Evolutionary conservation across 2,329 filamentous ascomycete species (phyloP).

Genomic region (Hirsutella minnesotensis): DNA sequence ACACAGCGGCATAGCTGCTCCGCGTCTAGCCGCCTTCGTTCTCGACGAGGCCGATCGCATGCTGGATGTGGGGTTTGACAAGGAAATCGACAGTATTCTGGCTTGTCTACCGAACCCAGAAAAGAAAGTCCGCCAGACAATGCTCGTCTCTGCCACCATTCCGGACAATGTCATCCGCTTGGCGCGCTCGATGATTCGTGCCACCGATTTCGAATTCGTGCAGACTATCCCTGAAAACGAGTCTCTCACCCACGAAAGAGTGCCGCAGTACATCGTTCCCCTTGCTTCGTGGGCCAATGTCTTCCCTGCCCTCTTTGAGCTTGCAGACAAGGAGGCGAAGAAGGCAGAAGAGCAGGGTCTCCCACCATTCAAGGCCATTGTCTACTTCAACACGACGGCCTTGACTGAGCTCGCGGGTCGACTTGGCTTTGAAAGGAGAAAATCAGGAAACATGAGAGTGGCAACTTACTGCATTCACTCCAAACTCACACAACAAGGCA

Average conservation of each 20-base stretch:
- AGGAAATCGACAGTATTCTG: constrained; percentile 51
- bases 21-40: constrained; percentile 80
- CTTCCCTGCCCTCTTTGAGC: constrained; percentile 65
- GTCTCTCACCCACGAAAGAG: constrained; percentile 68
- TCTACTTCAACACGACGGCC: constrained; percentile 76
- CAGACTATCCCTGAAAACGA: constrained; percentile 80
- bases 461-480: constrained; percentile 59
- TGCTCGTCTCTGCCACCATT: constrained; percentile 93
- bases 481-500: constrained; percentile 55
- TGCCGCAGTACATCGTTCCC: constrained; percentile 67
- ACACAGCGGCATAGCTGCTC: constrained; percentile 52
- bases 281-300: constrained; percentile 62
- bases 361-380: constrained; percentile 83
- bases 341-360: constrained; percentile 23
- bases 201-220: constrained; percentile 72
- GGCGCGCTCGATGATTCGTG: constrained; percentile 67
- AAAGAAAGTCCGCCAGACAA: constrained; percentile 66
- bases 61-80: constrained; percentile 83
- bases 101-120: constrained; percentile 47
- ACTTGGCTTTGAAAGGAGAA: constrained; percentile 30
- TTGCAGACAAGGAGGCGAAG: constrained; percentile 50
- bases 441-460: constrained; percentile 24
- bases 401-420: constrained; percentile 54
- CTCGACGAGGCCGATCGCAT: constrained; percentile 97
- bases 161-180: constrained; percentile 71